phyloP scores from a whole-genome alignment of 768 basidiomycete genomes.

The Amanita brunnescens region DNA sequence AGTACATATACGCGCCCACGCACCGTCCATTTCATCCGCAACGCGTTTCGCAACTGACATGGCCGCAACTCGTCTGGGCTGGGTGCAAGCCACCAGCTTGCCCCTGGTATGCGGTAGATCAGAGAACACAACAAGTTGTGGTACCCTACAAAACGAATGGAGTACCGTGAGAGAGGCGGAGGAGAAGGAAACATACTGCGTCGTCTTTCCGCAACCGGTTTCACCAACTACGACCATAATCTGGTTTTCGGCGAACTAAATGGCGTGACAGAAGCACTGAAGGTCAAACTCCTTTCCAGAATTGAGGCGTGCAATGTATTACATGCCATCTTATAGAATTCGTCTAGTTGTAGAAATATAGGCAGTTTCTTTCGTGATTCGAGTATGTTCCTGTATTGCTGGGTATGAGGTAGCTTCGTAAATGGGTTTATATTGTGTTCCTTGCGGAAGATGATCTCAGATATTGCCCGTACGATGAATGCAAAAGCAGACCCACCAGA shows the following conservation, averaged over 20 bases:
- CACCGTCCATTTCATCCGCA: constrained; percentile 98
- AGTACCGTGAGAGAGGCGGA: not conserved
- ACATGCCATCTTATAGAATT: constrained; percentile 84
- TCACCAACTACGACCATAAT: constrained; percentile 90
- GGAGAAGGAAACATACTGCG: constrained; percentile 54
- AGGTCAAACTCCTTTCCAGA: constrained; percentile 37
- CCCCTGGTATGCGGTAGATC: constrained; percentile 87
- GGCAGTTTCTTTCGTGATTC: constrained; percentile 82
- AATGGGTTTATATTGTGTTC: constrained; percentile 82
- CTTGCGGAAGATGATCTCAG: constrained; percentile 28
- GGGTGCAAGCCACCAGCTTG: constrained; percentile 93
- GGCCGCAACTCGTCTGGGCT: constrained; percentile 92
- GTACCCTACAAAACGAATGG: constrained; percentile 52
- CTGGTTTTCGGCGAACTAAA: constrained; percentile 68
- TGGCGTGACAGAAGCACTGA: constrained; percentile 27
- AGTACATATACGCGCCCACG: constrained; percentile 20
- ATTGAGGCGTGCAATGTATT: constrained; percentile 14
- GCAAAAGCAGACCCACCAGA: constrained; percentile 44
- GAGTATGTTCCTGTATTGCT: constrained; percentile 81
- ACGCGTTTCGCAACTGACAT: constrained; percentile 99
- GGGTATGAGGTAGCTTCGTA: constrained; percentile 67
- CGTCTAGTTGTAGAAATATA: constrained; percentile 86
- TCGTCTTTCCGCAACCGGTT: constrained; percentile 94
- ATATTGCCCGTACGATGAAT: not conserved
- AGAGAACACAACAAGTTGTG: constrained; percentile 91